Conservation (phyloP, 169 alveolate genomes). For the Plasmodium billcollinsi region DNA sequence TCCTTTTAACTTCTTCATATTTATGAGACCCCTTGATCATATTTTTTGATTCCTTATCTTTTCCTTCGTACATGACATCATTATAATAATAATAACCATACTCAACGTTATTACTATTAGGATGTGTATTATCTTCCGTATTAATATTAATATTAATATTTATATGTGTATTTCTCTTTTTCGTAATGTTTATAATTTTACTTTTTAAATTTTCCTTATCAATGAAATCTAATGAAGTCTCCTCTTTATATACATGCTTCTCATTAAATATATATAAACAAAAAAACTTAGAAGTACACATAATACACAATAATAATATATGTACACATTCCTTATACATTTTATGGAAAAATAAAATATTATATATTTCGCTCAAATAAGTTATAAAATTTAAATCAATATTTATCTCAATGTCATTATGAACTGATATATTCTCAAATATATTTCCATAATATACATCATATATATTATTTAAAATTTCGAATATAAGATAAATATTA, state of each 20-base stretch:
- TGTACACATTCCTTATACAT: constrained; percentile 33
- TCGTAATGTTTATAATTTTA: neutral
- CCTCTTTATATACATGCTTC: constrained; percentile 4
- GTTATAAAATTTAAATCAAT: constrained; percentile 58
- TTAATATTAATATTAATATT: no score
- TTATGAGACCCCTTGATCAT: no score
- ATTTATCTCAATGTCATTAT: constrained; percentile 14
- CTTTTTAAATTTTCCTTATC: neutral
- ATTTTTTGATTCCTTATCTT: no score
- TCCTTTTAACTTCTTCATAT: no score
- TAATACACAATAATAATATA: constrained; percentile 40
- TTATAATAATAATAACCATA: no score
- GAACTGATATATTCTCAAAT: constrained; percentile 5
- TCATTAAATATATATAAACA: constrained; percentile 41
- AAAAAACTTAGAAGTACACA: constrained; percentile 62
- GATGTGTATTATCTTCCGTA: no score
- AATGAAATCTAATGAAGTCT: no score
- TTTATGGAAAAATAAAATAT: constrained; percentile 42
- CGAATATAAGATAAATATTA: constrained; percentile 51
- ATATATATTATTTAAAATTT: constrained; percentile 56
- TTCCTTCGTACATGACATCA: no score
- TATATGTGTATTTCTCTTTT: neutral
- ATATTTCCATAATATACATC: constrained; percentile 47
- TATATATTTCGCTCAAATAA: constrained; percentile 69
- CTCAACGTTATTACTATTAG: no score